phyloP scores from a whole-genome alignment of 805 yeast genomes.

The Candida fluviatilis region DNA sequence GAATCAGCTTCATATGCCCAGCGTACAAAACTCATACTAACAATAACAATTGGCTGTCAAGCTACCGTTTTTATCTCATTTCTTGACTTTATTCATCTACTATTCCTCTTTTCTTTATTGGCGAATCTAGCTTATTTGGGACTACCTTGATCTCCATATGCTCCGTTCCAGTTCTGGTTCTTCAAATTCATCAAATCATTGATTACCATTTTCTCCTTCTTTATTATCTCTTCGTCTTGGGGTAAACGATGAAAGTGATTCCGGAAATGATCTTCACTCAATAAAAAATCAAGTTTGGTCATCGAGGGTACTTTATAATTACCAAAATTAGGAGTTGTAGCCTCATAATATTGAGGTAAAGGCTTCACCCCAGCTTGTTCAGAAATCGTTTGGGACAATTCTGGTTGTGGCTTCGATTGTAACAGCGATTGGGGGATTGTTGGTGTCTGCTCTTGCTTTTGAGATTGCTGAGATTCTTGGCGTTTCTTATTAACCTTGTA shows the following conservation, averaged over 20 bases:
- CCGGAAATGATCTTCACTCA: slow-evolving; percentile 1
- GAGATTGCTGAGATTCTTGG: neutral
- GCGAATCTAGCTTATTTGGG: too few species aligned
- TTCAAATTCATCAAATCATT: slow-evolving; percentile 23
- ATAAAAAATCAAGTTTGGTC: slow-evolving; percentile 16
- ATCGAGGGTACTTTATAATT: slow-evolving; percentile 12
- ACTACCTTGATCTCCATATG: neutral
- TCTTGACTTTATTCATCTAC: too few species aligned
- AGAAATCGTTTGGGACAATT: neutral
- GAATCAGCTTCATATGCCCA: too few species aligned
- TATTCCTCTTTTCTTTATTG: too few species aligned
- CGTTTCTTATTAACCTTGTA: slow-evolving; percentile 1
- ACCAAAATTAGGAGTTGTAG: slow-evolving; percentile 3
- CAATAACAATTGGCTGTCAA: too few species aligned
- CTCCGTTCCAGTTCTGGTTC: slow-evolving; percentile 1
- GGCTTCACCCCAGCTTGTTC: neutral
- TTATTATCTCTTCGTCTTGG: slow-evolving; percentile 18
- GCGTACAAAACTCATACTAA: too few species aligned
- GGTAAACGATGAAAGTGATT: neutral
- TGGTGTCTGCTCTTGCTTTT: neutral
- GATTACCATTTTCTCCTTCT: slow-evolving; percentile 27
- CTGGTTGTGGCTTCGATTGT: slow-evolving; percentile 1
- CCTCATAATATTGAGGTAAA: slow-evolving; percentile 2
- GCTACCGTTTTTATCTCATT: too few species aligned
- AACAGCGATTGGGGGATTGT: neutral